These are phyloP conservation scores for Ophiostoma himal-ulmi DNA, from an alignment of 2,329 filamentous ascomycete genomes.

Conservation along the genomic window DNA sequence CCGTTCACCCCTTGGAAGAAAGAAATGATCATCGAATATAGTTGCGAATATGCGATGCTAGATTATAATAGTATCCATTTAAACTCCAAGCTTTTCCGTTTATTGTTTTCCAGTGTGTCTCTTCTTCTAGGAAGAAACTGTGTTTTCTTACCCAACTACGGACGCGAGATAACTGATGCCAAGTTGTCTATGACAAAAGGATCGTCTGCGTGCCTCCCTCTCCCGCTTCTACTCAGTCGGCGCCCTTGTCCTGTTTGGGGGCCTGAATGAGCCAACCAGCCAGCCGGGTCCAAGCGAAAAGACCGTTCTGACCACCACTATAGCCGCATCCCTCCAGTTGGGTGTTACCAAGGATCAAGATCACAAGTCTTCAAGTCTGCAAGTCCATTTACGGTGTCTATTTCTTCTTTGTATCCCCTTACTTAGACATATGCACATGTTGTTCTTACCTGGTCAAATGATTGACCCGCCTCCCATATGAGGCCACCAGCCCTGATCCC, in stretches of 20 bases:
- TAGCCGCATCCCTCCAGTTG: not conserved
- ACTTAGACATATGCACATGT: not conserved
- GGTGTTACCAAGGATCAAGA: not conserved
- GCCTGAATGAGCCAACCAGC: constrained; percentile 4
- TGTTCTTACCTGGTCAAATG: not conserved
- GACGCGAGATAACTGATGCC: too few species aligned
- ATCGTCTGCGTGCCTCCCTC: not conserved
- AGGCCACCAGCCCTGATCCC: not conserved
- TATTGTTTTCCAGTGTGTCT: too few species aligned
- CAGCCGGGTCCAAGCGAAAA: constrained; percentile 13
- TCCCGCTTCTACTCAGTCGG: not conserved
- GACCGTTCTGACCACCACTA: constrained; percentile 6
- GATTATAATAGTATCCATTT: too few species aligned
- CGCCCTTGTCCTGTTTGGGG: not conserved
- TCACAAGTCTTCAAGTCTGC: too few species aligned
- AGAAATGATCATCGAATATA: too few species aligned
- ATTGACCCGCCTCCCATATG: not conserved
- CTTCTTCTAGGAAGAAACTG: too few species aligned
- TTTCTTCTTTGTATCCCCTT: not conserved
- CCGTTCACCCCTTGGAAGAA: too few species aligned
- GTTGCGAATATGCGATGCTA: too few species aligned
- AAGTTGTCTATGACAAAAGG: not conserved
- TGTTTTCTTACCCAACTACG: too few species aligned
- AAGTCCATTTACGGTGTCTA: not conserved
- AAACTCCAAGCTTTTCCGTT: too few species aligned